Percentiles rank a stretch among this genome's conserved stretches.
These are phyloP conservation scores for Fusarium sambucinum DNA, from an alignment of 2,329 filamentous ascomycete species.

Conservation along the genomic window DNA sequence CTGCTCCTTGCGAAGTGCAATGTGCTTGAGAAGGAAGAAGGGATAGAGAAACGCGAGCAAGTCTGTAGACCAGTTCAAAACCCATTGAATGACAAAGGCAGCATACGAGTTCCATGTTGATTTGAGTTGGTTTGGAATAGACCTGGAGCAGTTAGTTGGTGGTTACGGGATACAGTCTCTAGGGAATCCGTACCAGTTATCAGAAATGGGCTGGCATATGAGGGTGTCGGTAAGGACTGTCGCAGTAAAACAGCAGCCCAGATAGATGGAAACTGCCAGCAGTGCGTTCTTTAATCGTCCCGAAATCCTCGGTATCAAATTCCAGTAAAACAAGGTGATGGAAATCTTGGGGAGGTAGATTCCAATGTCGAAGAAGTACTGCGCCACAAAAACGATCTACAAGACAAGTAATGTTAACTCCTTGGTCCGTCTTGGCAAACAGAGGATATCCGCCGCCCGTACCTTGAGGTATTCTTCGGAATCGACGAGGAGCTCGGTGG, in stretches of 20 bases:
- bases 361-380: slow-evolving; percentile 21
- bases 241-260: not conserved
- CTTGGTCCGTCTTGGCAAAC: too few species aligned
- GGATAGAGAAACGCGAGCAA: slow-evolving; percentile 10
- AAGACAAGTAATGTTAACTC: not conserved
- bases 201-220: slow-evolving; percentile 5
- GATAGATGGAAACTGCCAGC: slow-evolving; percentile 7
- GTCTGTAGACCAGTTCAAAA: slow-evolving; percentile 20
- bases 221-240: slow-evolving; percentile 19
- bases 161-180: accelerated
- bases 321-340: slow-evolving; percentile 25
- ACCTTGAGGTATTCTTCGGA: slow-evolving; percentile 19
- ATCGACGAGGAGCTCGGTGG: slow-evolving; percentile 1
- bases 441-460: not conserved
- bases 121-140: slow-evolving; percentile 16
- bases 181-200: slow-evolving; percentile 1
- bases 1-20: slow-evolving; percentile 10
- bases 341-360: slow-evolving; percentile 26
- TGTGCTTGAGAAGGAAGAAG: slow-evolving; percentile 21
- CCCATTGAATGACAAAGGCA: slow-evolving; percentile 18
- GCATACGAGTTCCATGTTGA: slow-evolving; percentile 23
- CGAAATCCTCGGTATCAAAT: slow-evolving; percentile 6
- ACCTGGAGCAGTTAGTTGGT: not conserved
- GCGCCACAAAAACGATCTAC: slow-evolving; percentile 14
- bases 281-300: not conserved